phyloP scores from a whole-genome alignment of 805 yeast genomes.

The Blastobotrys attinorum region DNA sequence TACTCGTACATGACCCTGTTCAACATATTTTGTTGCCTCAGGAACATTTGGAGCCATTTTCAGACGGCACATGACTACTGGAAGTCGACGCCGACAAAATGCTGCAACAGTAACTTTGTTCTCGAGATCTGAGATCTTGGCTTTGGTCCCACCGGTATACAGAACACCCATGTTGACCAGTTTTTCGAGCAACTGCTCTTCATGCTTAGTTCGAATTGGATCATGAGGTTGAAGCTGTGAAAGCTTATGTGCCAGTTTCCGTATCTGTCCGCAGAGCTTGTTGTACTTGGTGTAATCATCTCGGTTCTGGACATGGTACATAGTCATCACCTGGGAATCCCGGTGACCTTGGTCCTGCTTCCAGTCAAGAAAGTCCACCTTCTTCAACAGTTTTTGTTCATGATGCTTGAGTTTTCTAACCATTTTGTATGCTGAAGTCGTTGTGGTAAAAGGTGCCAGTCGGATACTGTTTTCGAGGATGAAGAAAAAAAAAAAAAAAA shows the following conservation, averaged over 20 bases:
- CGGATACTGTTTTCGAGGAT: too few species aligned
- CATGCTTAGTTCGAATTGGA: slow-evolving; percentile 81
- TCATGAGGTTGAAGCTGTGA: slow-evolving; percentile 82
- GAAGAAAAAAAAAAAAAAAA: too few species aligned
- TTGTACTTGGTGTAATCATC: slow-evolving; percentile 95
- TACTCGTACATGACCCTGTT: slow-evolving; percentile 95
- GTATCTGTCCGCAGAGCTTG: slow-evolving; percentile 82
- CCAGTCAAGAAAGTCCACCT: slow-evolving; percentile 96
- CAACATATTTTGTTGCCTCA: slow-evolving; percentile 86
- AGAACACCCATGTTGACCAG: slow-evolving; percentile 82
- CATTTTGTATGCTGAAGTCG: too few species aligned
- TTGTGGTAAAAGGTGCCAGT: too few species aligned
- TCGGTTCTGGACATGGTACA: slow-evolving; percentile 87
- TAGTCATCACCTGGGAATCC: slow-evolving; percentile 93
- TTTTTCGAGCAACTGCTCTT: slow-evolving; percentile 79
- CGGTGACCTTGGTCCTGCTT: slow-evolving; percentile 93
- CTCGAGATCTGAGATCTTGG: slow-evolving; percentile 87
- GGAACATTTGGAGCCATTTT: slow-evolving; percentile 85
- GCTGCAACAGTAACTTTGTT: slow-evolving; percentile 90
- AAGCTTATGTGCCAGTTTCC: slow-evolving; percentile 78
- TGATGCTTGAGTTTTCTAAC: slow-evolving; percentile 77
- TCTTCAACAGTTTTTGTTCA: slow-evolving; percentile 88
- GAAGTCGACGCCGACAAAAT: slow-evolving; percentile 82
- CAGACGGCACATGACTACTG: slow-evolving; percentile 88
- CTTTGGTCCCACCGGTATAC: slow-evolving; percentile 49